Evolutionary conservation across 768 basidiomycete genomes (phyloP).

Genomic region (Cystofilobasidium bisporidii): DNA sequence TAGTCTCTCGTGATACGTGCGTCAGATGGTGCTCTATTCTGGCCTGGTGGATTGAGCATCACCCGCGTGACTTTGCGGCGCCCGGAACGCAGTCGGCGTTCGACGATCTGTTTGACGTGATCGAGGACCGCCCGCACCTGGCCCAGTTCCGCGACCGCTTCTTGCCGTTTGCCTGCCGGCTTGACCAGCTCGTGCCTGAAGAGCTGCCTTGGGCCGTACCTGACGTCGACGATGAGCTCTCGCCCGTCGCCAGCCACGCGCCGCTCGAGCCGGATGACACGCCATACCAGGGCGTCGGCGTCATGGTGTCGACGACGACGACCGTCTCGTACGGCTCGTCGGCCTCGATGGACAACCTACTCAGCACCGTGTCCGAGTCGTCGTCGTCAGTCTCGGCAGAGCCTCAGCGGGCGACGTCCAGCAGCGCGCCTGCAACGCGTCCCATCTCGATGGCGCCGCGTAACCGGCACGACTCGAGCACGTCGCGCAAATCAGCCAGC

Average conservation of each 20-base stretch:
- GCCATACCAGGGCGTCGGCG: background rate
- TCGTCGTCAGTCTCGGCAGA: no score
- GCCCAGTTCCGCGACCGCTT: constrained; percentile 77
- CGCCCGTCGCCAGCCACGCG: background rate
- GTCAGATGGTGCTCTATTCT: constrained; percentile 67
- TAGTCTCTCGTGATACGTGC: background rate
- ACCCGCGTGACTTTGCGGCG: constrained; percentile 70
- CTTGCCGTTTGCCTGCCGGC: constrained; percentile 50
- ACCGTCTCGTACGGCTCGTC: constrained; percentile 5
- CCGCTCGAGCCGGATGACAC: background rate
- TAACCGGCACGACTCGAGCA: background rate
- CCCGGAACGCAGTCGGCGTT: constrained; percentile 63
- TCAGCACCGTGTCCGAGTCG: background rate
- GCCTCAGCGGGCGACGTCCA: background rate
- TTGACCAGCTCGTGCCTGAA: constrained; percentile 18
- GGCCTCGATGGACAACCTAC: background rate
- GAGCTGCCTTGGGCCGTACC: constrained; percentile 13
- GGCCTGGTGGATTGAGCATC: constrained; percentile 65
- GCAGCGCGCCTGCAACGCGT: background rate
- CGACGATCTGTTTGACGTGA: constrained; percentile 64
- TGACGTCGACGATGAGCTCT: constrained; percentile 9
- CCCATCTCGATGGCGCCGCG: background rate
- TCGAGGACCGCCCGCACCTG: constrained; percentile 67
- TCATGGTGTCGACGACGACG: constrained; percentile 6
- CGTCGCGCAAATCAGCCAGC: background rate